phyloP scores from a whole-genome alignment of 208 protist species.

The Leishmania tropica region DNA sequence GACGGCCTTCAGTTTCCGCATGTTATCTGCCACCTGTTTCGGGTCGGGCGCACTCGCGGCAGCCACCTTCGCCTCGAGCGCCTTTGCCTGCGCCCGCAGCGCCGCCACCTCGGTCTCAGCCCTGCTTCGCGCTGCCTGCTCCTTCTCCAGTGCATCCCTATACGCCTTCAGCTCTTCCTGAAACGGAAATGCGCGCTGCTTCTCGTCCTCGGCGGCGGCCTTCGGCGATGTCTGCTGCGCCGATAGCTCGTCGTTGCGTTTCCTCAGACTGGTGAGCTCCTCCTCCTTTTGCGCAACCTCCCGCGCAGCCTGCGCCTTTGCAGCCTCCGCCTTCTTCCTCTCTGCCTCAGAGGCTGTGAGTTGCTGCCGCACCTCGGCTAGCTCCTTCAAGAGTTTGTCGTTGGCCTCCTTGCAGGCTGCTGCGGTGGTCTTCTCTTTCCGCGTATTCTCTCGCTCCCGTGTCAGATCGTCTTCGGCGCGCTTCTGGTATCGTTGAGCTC shows the following conservation, averaged over 20 bases:
- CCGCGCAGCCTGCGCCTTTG: constrained; percentile 14
- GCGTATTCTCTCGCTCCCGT: constrained; percentile 17
- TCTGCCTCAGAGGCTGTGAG: constrained; percentile 16
- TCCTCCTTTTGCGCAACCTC: constrained; percentile 9
- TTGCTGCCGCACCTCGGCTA: constrained; percentile 27
- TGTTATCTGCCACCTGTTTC: constrained; percentile 14
- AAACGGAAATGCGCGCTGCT: constrained; percentile 4
- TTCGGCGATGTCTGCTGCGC: constrained; percentile 25
- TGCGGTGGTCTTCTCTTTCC: constrained; percentile 12
- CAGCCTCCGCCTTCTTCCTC: constrained; percentile 24
- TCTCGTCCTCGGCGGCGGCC: constrained; percentile 22
- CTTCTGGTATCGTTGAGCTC: constrained; percentile 29
- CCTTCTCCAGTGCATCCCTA: constrained; percentile 16
- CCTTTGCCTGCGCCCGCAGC: constrained; percentile 21
- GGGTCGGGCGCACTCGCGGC: background rate
- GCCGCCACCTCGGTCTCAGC: constrained; percentile 15
- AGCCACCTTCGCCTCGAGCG: constrained; percentile 8
- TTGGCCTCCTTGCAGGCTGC: constrained; percentile 2
- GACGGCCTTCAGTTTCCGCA: constrained; percentile 28
- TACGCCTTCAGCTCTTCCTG: constrained; percentile 16
- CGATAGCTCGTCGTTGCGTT: constrained; percentile 14
- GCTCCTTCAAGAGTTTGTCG: constrained; percentile 28
- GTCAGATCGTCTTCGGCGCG: constrained; percentile 40
- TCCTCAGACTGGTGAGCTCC: constrained; percentile 23
- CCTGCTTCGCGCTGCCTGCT: constrained; percentile 19